A percentile compares a stretch with the other conserved stretches of the same genome.
phyloP scores from a whole-genome alignment of 75 land plant genomes.

The Pinus taeda region DNA sequence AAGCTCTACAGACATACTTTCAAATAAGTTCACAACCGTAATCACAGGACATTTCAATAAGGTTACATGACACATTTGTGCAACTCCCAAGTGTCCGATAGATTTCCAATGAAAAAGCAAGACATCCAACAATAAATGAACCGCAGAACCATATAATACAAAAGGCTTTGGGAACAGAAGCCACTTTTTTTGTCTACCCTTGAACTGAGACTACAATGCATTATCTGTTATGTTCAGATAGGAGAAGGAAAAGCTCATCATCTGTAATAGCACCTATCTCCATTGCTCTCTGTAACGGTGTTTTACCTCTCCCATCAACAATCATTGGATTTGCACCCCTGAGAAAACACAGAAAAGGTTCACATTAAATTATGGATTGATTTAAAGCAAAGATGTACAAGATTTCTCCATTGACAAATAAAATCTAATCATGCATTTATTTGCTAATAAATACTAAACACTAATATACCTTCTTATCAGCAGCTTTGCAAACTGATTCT shows the following conservation, averaged over 20 bases:
- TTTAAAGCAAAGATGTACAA: not conserved
- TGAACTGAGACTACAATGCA: too few relatives aligned
- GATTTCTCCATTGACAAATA: not conserved
- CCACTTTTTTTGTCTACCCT: too few relatives aligned
- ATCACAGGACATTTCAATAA: too few relatives aligned
- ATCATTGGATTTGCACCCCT: slow-evolving; percentile 77
- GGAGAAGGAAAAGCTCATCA: slow-evolving; percentile 82
- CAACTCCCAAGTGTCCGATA: too few relatives aligned
- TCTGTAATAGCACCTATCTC: slow-evolving; percentile 91
- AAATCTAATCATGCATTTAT: not conserved
- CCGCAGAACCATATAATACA: too few relatives aligned
- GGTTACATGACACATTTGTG: too few relatives aligned
- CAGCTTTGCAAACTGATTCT: slow-evolving; percentile 67
- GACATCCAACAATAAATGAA: too few relatives aligned
- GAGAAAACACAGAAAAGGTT: slow-evolving; percentile 6
- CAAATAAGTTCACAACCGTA: too few relatives aligned
- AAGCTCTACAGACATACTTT: too few relatives aligned
- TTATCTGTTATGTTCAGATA: slow-evolving; percentile 20
- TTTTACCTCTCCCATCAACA: slow-evolving; percentile 62
- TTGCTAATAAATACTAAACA: not conserved
- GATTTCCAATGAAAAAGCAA: too few relatives aligned
- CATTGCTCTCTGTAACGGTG: slow-evolving; percentile 77
- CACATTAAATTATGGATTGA: not conserved
- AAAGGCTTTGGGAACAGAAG: too few relatives aligned
- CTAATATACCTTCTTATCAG: slow-evolving; percentile 69